Base-by-base conservation (phyloP, 2,329 filamentous ascomycete species). In the Ophiostoma quercus region DNA sequence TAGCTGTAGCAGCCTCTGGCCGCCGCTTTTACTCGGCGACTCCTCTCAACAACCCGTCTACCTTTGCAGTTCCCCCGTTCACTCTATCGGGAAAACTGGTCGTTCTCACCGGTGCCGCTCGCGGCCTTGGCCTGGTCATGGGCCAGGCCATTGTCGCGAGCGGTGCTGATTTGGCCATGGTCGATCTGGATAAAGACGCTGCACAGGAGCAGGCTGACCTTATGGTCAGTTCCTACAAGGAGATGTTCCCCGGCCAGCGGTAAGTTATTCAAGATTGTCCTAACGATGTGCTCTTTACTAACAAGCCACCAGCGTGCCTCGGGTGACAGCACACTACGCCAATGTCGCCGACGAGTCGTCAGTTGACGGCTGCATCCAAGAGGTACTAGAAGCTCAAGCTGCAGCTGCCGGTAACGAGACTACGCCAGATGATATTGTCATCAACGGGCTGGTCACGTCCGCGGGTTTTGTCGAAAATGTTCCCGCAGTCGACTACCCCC, bases 381-480 rank as follows among this genome's bases (percentile, higher is more conserved):
- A 92, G 72, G 85, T 94, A 74, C 78, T 94, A 67, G 75, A 82
- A 67, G 80, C 85, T 71, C 94, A 97, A 43, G 66, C 71, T 29
- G 66, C 62, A 8, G 60, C 29, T 22, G 16, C 66, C 34, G 22
- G n/a, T 63, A 34, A n/a, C 7, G 43, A 14, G 14, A 43, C 57
- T 5, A 11, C 67, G 4, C 41, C 68, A 3, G 68, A 67, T 57
- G 54, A 66, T 41, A 67, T 70, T 79, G 90, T 91, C 79, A 92
- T 97, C 75, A 93, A 97, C 81, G 90, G 92, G 80, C 86, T 98
- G 34, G 94, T 98, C 75, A 97, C 94, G 34, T 96, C 92, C n/a
- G 94, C 94, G 67, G 94, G 94, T 65, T 97, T 98, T 82, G 95
- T 92, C 16, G 94, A 97, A 83, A 97, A 97, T 83, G 96, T 93